Evolutionary conservation across 108 stramenopile species (phyloP).

Genomic region (Nitzschia inconspicua): DNA sequence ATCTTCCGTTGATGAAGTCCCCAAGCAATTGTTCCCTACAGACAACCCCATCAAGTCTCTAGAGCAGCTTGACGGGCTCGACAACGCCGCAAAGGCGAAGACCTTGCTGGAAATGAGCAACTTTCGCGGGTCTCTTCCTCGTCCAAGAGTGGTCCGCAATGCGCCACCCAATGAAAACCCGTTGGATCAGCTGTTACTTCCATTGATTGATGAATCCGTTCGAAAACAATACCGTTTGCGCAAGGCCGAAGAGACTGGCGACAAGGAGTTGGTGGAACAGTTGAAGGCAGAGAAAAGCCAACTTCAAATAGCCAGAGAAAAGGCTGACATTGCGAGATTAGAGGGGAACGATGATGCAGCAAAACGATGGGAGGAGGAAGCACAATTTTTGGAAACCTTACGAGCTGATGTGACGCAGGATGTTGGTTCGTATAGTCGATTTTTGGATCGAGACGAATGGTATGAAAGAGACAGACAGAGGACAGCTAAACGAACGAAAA

Average conservation of each 20-base stretch:
- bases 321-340: constrained; percentile 45
- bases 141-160: constrained; percentile 56
- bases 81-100: constrained; percentile 61
- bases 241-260: constrained; percentile 60
- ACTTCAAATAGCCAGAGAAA: constrained; percentile 63
- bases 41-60: constrained; percentile 71
- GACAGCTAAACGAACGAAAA: constrained; percentile 46
- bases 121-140: constrained; percentile 60
- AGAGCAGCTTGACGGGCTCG: constrained; percentile 60
- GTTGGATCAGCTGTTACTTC: constrained; percentile 75
- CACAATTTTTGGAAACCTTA: constrained; percentile 62
- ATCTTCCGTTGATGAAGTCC: constrained; percentile 11
- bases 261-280: constrained; percentile 46
- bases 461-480: constrained; percentile 76
- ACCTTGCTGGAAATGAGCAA: constrained; percentile 65
- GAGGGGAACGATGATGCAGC: constrained; percentile 56
- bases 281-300: constrained; percentile 57
- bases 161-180: constrained; percentile 16
- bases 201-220: constrained; percentile 78
- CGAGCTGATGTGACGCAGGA: constrained; percentile 88
- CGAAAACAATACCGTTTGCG: constrained; percentile 72
- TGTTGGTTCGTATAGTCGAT: constrained; percentile 67
- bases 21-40: constrained; percentile 48
- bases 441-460: constrained; percentile 90
- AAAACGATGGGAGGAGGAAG: constrained; percentile 57